Conservation (phyloP, 495 filamentous ascomycete genomes). For the Oidiodendron maius region DNA sequence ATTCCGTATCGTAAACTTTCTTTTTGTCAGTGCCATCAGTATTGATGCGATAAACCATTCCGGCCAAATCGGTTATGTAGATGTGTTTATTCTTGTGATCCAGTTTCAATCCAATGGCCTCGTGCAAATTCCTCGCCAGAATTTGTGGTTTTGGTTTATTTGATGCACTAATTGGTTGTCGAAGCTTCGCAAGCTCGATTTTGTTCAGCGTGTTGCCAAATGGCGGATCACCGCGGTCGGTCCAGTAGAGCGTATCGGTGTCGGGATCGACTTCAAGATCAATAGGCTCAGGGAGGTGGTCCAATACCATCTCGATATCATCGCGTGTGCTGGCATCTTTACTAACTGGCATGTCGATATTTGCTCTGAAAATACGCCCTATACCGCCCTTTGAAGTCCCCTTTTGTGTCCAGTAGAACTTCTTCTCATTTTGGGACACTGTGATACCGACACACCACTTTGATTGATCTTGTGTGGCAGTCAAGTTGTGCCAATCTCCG, state of each 20-base stretch:
- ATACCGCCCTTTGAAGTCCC: constrained; percentile 38
- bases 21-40: constrained; percentile 23
- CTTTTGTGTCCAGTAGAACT: constrained; percentile 56
- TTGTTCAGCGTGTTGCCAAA: constrained; percentile 41
- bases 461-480: constrained; percentile 24
- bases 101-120: constrained; percentile 43
- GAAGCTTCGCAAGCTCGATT: constrained; percentile 5
- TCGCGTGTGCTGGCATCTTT: constrained; percentile 22
- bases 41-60: constrained; percentile 37
- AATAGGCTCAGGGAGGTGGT: constrained; percentile 46
- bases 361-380: constrained; percentile 42
- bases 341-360: constrained; percentile 22
- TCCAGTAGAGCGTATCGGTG: constrained; percentile 42
- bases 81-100: constrained; percentile 31
- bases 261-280: constrained; percentile 44
- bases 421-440: constrained; percentile 27
- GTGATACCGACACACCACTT: constrained; percentile 50
- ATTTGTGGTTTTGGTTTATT: constrained; percentile 21
- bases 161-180: neutral
- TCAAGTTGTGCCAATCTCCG: constrained; percentile 26
- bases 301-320: constrained; percentile 38
- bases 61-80: constrained; percentile 40
- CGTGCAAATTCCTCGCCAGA: constrained; percentile 37
- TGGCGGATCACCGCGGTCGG: constrained; percentile 47
- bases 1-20: constrained; percentile 8